Evolutionary conservation across 768 basidiomycete species (phyloP).

Genomic region (Kwoniella sp.): DNA sequence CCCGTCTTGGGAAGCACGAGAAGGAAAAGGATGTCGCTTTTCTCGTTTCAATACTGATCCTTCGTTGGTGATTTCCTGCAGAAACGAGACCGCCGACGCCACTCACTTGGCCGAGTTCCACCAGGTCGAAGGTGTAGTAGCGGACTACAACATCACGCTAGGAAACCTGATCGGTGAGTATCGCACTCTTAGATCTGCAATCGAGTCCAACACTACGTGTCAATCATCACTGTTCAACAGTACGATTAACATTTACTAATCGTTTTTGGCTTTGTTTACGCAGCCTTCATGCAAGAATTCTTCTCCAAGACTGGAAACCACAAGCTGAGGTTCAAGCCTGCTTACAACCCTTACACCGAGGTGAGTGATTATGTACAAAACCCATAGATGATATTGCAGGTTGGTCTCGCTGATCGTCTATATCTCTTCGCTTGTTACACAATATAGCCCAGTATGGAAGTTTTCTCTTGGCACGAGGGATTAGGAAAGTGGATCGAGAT

Average conservation of each 20-base stretch:
- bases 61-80: slow-evolving; percentile 6
- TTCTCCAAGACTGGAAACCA: slow-evolving; percentile 97
- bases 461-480: slow-evolving; percentile 96
- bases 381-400: background rate
- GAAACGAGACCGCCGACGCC: slow-evolving; percentile 97
- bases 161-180: slow-evolving; percentile 87
- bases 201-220: background rate
- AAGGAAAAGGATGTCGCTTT: too few species aligned
- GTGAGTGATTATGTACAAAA: slow-evolving; percentile 55
- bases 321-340: slow-evolving; percentile 94
- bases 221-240: too few species aligned
- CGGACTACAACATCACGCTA: slow-evolving; percentile 85
- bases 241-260: too few species aligned
- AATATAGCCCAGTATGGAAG: slow-evolving; percentile 69
- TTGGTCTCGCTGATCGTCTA: background rate
- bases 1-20: too few species aligned
- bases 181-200: background rate
- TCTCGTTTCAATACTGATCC: too few species aligned
- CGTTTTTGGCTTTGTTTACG: too few species aligned
- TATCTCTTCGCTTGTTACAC: too few species aligned
- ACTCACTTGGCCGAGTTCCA: slow-evolving; percentile 99
- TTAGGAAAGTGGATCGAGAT: slow-evolving; percentile 96
- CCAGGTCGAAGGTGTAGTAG: slow-evolving; percentile 99
- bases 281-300: slow-evolving; percentile 98
- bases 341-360: slow-evolving; percentile 98